A percentile compares a stretch with the other conserved stretches of the same genome.
Conservation (phyloP, 441 rosid genomes). For the Manihot esculenta region DNA sequence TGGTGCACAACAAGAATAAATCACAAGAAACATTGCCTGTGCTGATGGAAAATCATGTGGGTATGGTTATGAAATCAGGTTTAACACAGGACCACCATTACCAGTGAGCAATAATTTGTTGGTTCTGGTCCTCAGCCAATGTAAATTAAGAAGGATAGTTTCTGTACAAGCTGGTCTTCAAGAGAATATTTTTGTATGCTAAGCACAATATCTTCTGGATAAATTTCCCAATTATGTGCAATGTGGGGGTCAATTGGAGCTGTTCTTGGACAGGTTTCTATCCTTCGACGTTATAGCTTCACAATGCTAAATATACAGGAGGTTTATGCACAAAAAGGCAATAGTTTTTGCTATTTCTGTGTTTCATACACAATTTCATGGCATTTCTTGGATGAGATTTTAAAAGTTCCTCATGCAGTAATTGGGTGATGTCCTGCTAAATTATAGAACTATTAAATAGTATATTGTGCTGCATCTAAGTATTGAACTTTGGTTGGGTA, state of each 20-base stretch:
- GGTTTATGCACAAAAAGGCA: not conserved
- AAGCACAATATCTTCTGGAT: not conserved
- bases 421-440: conserved; percentile 1
- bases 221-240: no score
- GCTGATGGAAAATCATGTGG: no score
- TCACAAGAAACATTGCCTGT: no score
- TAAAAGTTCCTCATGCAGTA: not conserved
- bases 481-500: conserved; percentile 2
- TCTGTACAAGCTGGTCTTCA: no score
- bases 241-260: no score
- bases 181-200: not conserved
- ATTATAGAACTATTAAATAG: not conserved
- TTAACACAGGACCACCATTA: no score
- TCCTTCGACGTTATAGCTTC: not conserved
- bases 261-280: not conserved
- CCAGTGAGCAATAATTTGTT: no score
- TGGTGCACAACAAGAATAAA: no score
- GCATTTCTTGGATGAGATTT: conserved; percentile 1
- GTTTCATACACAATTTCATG: not conserved
- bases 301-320: not conserved
- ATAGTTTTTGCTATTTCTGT: not conserved
- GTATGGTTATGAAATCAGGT: no score
- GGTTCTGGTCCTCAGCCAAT: no score
- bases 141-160: no score
- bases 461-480: conserved; percentile 1